Evolutionary conservation across 352 stramenopile genomes (phyloP), one percentile per base, ranked within the genome.

Genomic region (Sclerospora graminicola): DNA sequence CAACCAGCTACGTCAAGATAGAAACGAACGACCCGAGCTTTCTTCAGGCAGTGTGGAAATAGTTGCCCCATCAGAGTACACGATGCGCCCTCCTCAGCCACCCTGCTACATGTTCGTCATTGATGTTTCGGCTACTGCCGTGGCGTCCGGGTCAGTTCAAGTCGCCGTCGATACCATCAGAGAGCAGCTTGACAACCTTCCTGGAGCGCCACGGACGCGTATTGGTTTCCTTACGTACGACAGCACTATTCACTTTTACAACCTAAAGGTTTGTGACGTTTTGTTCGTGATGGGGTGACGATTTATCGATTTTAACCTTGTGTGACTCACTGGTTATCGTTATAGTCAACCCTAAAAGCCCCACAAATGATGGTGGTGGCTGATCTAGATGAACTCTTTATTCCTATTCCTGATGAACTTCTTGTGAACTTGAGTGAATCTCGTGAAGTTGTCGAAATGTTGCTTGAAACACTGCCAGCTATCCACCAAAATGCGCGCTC

Each of bases 351-450:
- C 19, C 32, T 93, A 26, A 93, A 89, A 48, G 66, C 78, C 2
- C 81, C 81, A 15, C 81, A 93, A 55, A 93, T 93, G 81, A 93
- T 94, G 79, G 75, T 94, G 20, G 69, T 94, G 35, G 71, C 82
- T 20, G 82, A 94, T 47, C 54, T 94, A 16, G 81, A 94, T 26
- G 82, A 94, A 32, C 69, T 91, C 0, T 94, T 94, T 62, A 91
- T 90, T 41, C 82, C 82, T n/a, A 90, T 94, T 33, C 82, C 82
- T 9, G 96, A 99, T 54, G 93, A 99, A 65, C 66, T 99, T 34
- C 75, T 99, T 31, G 95, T 99, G 8, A 99, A 99, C 67, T 61
- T 99, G 40, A 86, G 80, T 27, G 80, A 99, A 54, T 96, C 79
- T 29, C 77, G 95, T 27, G 70, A 91, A 8, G 70, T 98, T 8